Evolutionary conservation across 148 eudicot genomes (phyloP).

Genomic region (Cornus suecica): DNA sequence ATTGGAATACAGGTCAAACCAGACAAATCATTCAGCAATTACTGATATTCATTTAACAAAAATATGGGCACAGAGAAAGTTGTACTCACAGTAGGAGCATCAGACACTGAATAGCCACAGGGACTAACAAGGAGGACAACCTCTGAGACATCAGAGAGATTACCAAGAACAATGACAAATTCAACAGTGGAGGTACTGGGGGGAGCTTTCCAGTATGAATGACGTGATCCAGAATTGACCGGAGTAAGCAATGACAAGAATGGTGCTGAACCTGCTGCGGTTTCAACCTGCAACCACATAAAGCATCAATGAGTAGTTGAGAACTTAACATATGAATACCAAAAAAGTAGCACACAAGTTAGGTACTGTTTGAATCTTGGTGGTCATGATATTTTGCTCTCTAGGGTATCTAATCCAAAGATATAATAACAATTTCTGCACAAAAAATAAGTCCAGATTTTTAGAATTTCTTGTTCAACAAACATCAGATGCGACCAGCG

Average conservation of each 20-base stretch:
- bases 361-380: no score
- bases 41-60: background rate
- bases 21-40: background rate
- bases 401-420: background rate
- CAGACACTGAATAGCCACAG: slow-evolving; percentile 85
- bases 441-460: background rate
- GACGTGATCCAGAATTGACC: slow-evolving; percentile 56
- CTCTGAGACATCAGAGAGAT: slow-evolving; percentile 80
- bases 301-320: slow-evolving; percentile 8
- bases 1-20: background rate
- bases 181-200: slow-evolving; percentile 61
- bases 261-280: slow-evolving; percentile 88
- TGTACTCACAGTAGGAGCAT: slow-evolving; percentile 80
- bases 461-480: background rate
- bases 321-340: background rate
- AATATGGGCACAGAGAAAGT: slow-evolving; percentile 4
- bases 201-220: slow-evolving; percentile 92
- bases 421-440: background rate
- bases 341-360: background rate
- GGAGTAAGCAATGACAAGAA: slow-evolving; percentile 80
- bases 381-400: background rate
- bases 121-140: slow-evolving; percentile 77
- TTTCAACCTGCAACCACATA: slow-evolving; percentile 59
- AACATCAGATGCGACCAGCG: background rate
- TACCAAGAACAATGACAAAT: slow-evolving; percentile 68